Base-by-base conservation (phyloP, 306 rosid species). In the Canavalia ensiformis region DNA sequence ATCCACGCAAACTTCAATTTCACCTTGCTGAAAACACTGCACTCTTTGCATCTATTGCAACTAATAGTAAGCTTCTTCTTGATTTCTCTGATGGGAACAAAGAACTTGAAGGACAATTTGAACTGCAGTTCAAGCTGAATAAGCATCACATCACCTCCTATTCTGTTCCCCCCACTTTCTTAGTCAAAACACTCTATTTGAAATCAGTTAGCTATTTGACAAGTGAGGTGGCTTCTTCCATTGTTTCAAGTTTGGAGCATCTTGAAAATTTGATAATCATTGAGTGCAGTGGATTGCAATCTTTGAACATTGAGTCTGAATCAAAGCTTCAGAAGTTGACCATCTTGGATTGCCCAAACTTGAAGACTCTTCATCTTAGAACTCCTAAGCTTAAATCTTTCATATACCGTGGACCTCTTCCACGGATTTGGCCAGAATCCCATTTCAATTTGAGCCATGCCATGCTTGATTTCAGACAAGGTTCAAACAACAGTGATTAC, bases 361-460 rank as follows among this genome's bases (percentile, higher is more conserved):
- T 94, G 74, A 85, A 87, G 66, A 86, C 75, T 75, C 85, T 94
- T 49, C 88, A 85, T 56, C 87, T 91, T 8, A 86, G 84, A 81
- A 84, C 86, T 69, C 84, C 85, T 12, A 91, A 90, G 63, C 97
- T 94, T 44, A 77, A 66, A 80, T 54, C 55, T 13, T 90, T 94
- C 77, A 62, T 60, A 28, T 91, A 72, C 8, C 42, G 91, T 6
- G 97, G 98, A 5, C 75, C 62, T 29, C 90, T 90, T 71, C 94
- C 97, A 11, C 8, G 31, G 78, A 87, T 94, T 75, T 76, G 73
- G 84, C 88, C 86, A 2, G 88, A 88, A 80, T 47, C 84, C 49
- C 96, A 92, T 79, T 94, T 91, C 87, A 94, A 94, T 70, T 60
- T 94, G 75, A 59, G 54, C 25, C 89, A 89, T 83, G 97, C 91